Conservation (phyloP, 345 rosid species). For the Boechera divaricarpa region DNA sequence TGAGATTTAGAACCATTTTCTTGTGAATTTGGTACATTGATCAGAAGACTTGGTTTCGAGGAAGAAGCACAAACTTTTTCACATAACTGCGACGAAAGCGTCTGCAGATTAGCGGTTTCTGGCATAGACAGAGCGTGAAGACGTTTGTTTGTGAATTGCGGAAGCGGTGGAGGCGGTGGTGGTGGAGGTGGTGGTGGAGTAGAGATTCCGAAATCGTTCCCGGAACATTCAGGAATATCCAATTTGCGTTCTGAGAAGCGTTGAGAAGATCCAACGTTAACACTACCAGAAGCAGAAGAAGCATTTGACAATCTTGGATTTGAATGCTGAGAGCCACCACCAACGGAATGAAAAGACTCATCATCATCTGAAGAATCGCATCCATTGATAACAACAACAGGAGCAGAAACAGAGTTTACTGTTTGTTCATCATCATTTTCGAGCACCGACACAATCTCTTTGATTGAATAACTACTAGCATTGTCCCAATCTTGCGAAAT, state of each 20-base stretch:
- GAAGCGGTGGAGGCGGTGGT: constrained; percentile 54
- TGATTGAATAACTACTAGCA: constrained; percentile 62
- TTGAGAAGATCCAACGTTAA: constrained; percentile 50
- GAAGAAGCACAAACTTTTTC: constrained; percentile 40
- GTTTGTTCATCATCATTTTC: constrained; percentile 52
- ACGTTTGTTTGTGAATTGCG: constrained; percentile 35
- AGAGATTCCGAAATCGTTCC: constrained; percentile 27
- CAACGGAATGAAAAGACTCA: constrained; percentile 85
- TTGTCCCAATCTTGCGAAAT: constrained; percentile 52
- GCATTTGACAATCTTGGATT: constrained; percentile 72
- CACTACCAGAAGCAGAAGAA: constrained; percentile 53
- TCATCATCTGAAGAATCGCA: constrained; percentile 70
- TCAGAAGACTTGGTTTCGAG: constrained; percentile 7
- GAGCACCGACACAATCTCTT: constrained; percentile 67
- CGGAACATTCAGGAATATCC: constrained; percentile 39
- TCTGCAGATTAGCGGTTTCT: constrained; percentile 16
- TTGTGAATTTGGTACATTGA: constrained; percentile 31
- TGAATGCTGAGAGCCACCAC: constrained; percentile 65
- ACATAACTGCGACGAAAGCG: constrained; percentile 40
- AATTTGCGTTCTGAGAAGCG: constrained; percentile 37
- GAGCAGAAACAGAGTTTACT: constrained; percentile 43
- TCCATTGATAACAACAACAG: constrained; percentile 48
- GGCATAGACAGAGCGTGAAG: constrained; percentile 12
- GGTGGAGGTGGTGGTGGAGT: constrained; percentile 54
- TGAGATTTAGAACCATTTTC: constrained; percentile 45